phyloP scores from a whole-genome alignment of 495 filamentous ascomycete genomes.

The Aspergillus asperescens region DNA sequence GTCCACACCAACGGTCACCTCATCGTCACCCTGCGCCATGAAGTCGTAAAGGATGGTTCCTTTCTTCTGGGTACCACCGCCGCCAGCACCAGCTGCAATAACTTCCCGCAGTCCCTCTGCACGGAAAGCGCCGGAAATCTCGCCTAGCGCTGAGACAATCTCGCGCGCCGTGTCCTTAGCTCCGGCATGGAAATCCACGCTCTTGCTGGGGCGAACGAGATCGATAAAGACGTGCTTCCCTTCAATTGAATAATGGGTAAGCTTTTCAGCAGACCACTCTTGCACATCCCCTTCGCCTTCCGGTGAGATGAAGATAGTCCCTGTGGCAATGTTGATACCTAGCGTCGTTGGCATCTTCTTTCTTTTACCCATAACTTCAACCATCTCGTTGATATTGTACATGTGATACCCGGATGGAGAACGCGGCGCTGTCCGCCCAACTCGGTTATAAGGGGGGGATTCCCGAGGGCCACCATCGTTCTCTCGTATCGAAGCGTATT shows the following conservation, averaged over 20 bases:
- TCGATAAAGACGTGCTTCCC: constrained; percentile 98
- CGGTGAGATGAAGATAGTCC: constrained; percentile 84
- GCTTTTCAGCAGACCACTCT: constrained; percentile 90
- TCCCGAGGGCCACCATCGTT: constrained; percentile 42
- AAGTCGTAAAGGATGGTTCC: constrained; percentile 92
- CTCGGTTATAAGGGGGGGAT: constrained; percentile 56
- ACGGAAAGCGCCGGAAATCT: constrained; percentile 77
- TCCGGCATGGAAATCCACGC: constrained; percentile 92
- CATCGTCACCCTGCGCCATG: constrained; percentile 91
- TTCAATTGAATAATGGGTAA: constrained; percentile 93
- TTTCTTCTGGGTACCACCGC: constrained; percentile 59
- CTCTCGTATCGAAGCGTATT: constrained; percentile 16
- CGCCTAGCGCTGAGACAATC: constrained; percentile 81
- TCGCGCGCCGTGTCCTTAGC: constrained; percentile 95
- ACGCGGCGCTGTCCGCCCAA: constrained; percentile 40
- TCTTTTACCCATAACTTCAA: constrained; percentile 86
- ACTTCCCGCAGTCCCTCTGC: constrained; percentile 85
- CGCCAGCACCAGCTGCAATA: constrained; percentile 67
- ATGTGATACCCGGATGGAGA: constrained; percentile 80
- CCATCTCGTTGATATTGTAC: constrained; percentile 96
- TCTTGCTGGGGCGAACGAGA: constrained; percentile 83
- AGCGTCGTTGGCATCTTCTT: constrained; percentile 97
- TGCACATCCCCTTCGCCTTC: constrained; percentile 82
- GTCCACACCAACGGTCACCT: constrained; percentile 83
- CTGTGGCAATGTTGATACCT: constrained; percentile 80